Percentiles rank a stretch among this genome's conserved stretches.
These are phyloP conservation scores for Colletotrichum aenigma DNA, from an alignment of 2,329 filamentous ascomycete genomes.

Conservation along the genomic window DNA sequence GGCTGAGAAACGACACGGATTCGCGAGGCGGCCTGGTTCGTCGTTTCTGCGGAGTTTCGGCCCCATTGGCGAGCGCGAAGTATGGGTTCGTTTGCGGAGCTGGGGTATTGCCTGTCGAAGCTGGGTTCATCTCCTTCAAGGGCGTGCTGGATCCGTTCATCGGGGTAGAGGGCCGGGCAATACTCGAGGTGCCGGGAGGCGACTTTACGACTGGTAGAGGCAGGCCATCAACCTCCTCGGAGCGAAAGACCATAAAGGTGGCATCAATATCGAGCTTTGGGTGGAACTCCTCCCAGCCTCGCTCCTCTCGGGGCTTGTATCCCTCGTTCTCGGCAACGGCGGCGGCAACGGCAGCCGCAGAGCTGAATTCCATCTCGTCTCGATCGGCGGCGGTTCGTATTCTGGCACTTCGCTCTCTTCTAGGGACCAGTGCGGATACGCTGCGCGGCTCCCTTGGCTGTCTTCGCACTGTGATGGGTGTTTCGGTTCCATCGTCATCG, in stretches of 20 bases:
- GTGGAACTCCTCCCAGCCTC: slow-evolving; percentile 97
- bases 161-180: slow-evolving; percentile 39
- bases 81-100: slow-evolving; percentile 38
- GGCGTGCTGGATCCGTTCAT: slow-evolving; percentile 50
- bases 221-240: slow-evolving; percentile 84
- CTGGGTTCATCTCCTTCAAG: slow-evolving; percentile 47
- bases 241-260: slow-evolving; percentile 77
- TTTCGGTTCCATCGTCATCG: slow-evolving; percentile 71
- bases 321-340: slow-evolving; percentile 90
- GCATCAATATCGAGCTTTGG: slow-evolving; percentile 90
- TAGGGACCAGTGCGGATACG: slow-evolving; percentile 51
- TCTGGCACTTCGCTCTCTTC: slow-evolving; percentile 62
- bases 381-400: slow-evolving; percentile 58
- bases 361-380: slow-evolving; percentile 76
- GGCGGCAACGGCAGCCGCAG: slow-evolving; percentile 86
- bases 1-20: slow-evolving; percentile 56
- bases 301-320: slow-evolving; percentile 96
- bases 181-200: slow-evolving; percentile 33
- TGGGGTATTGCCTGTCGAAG: slow-evolving; percentile 47
- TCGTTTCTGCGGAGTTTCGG: slow-evolving; percentile 44
- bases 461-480: slow-evolving; percentile 39
- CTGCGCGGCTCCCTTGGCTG: slow-evolving; percentile 34
- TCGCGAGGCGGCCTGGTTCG: slow-evolving; percentile 55
- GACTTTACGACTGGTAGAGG: slow-evolving; percentile 43
- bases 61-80: slow-evolving; percentile 32